Conservation (phyloP, 148 eudicot genomes). For the Chenopodium album region DNA sequence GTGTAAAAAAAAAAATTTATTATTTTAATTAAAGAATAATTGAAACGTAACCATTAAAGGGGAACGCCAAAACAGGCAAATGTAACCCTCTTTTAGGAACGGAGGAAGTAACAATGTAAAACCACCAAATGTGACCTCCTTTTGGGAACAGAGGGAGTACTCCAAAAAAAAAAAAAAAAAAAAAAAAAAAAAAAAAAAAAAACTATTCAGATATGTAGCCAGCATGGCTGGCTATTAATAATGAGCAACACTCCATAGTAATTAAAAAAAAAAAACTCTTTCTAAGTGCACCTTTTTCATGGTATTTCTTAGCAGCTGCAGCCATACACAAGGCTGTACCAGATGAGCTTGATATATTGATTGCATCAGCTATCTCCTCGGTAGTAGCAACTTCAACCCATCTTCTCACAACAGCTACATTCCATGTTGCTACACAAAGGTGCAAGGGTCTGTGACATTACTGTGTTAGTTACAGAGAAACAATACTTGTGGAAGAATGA, state of each 20-base stretch:
- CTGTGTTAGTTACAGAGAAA: constrained; percentile 11
- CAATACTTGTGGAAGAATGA: background rate
- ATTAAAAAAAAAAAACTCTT: constrained; percentile 4
- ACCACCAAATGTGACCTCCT: no score
- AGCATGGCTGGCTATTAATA: background rate
- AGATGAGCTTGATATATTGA: constrained; percentile 67
- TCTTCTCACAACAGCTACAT: constrained; percentile 79
- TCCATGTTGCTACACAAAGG: constrained; percentile 81
- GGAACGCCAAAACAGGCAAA: background rate
- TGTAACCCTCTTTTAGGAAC: no score
- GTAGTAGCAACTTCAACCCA: constrained; percentile 86
- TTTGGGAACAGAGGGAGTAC: no score
- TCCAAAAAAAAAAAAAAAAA: no score
- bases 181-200: no score
- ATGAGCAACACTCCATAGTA: background rate
- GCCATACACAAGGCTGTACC: constrained; percentile 99
- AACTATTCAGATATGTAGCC: background rate
- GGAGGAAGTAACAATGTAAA: no score
- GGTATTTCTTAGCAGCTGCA: constrained; percentile 90
- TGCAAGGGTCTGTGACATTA: constrained; percentile 79
- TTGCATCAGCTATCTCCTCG: constrained; percentile 79
- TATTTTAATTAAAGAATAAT: no score
- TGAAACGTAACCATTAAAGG: background rate
- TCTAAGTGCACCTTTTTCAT: constrained; percentile 63
- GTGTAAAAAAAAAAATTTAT: no score